These are phyloP conservation scores for Magnaporthiopsis rhizophila DNA, from an alignment of 2,329 filamentous ascomycete genomes.

Conservation along the genomic window DNA sequence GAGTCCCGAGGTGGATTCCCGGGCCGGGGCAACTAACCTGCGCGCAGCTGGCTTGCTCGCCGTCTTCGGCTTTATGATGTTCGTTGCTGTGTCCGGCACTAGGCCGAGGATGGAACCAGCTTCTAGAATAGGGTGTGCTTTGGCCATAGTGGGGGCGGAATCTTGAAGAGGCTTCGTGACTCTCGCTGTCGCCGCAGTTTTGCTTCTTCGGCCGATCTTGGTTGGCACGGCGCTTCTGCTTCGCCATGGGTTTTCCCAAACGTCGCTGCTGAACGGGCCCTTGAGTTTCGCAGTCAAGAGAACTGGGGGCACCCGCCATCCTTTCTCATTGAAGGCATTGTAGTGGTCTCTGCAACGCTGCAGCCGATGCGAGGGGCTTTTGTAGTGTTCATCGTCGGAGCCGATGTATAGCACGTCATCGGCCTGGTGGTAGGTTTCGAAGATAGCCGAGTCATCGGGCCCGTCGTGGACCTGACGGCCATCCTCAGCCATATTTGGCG, in stretches of 20 bases:
- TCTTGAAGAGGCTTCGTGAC: background rate
- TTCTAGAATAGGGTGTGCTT: background rate
- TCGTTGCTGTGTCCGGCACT: background rate
- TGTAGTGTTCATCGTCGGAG: slow-evolving; percentile 50
- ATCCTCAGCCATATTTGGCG: background rate
- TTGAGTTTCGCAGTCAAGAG: slow-evolving; percentile 53
- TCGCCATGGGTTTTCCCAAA: slow-evolving; percentile 46
- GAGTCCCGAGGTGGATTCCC: background rate
- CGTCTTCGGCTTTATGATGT: background rate
- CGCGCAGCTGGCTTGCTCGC: background rate
- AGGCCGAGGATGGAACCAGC: background rate
- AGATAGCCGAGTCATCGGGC: slow-evolving; percentile 11
- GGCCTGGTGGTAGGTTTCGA: slow-evolving; percentile 28
- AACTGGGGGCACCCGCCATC: slow-evolving; percentile 41
- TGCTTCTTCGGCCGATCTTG: background rate
- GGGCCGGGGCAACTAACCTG: background rate
- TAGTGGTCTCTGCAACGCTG: slow-evolving; percentile 50
- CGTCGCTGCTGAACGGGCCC: slow-evolving; percentile 50
- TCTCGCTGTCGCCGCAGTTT: background rate
- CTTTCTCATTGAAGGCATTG: slow-evolving; percentile 37
- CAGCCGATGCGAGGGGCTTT: slow-evolving; percentile 35
- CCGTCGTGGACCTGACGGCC: background rate
- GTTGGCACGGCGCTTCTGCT: background rate
- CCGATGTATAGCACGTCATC: slow-evolving; percentile 45
- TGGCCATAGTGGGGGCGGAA: background rate